Base-by-base conservation (phyloP, 306 rosid genomes). In the Dryas octopetala region DNA sequence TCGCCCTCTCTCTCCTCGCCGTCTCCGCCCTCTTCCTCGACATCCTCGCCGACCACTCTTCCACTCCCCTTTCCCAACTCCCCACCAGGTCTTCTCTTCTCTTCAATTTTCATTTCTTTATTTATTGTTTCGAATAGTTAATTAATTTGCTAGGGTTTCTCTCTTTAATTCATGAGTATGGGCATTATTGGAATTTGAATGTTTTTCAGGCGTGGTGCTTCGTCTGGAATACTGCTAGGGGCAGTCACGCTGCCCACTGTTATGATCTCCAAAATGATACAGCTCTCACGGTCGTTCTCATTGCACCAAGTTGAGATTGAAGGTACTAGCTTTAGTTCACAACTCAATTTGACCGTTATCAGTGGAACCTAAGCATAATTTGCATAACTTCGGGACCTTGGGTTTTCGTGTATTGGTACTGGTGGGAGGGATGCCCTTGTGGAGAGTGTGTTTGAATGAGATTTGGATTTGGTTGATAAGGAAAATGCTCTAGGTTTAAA, bases 151-250 rank as follows among this genome's bases (percentile, higher is more conserved):
- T 48, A 40, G 74, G 68, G 69, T 54, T 53, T 41, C 32, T 10
- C 14, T 17, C 23, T 11, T 46, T 12, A 3, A 41, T 12, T 43
- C 49, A 16, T 41, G 50, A 15, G 16, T 63, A 8, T 16, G 68
- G 7, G 50, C 26, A 16, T 40, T 63, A 59, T 46, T 12, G 50
- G n/a, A 54, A 16, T 74, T 76, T 57, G 45, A n/a, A 32, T 28
- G 46, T 83, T 81, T 78, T 81, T 78, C 86, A 93, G 99, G 78
- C 96, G 86, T 0, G 97, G 93, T 59, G 97, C 91, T 81, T 90
- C 97, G 4, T 92, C 96, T 0, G 99, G 97, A 4, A 85, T 95
- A 77, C 86, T 95, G 26, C 86, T 95, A 3, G 97, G 97, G 23
- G 85, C 91, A 5, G 86, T 92, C 9, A 85, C 93, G 46, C 85